Evolutionary conservation across 768 basidiomycete species (phyloP).

Genomic region (Postia placenta): DNA sequence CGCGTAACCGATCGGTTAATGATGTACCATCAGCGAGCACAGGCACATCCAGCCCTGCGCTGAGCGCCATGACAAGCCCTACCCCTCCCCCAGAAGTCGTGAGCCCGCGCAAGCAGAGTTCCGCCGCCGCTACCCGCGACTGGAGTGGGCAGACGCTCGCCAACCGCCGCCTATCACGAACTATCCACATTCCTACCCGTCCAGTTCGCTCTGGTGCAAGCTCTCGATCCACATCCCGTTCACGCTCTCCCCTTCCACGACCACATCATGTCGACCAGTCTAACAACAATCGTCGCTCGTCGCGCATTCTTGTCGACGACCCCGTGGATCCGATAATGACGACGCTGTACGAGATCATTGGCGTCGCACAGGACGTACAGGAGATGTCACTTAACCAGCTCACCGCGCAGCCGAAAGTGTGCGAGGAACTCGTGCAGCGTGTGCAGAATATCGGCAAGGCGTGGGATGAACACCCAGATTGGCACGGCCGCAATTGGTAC

Average conservation of each 20-base stretch:
- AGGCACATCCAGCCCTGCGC: constrained; percentile 51
- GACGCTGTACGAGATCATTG: constrained; percentile 87
- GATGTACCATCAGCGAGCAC: constrained; percentile 47
- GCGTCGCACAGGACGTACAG: constrained; percentile 86
- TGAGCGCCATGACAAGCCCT: constrained; percentile 11
- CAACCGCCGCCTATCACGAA: constrained; percentile 79
- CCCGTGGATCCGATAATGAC: constrained; percentile 87
- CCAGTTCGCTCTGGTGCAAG: constrained; percentile 69
- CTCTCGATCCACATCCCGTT: constrained; percentile 92
- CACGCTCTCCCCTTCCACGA: constrained; percentile 85
- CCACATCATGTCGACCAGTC: constrained; percentile 62
- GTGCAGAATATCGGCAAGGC: constrained; percentile 89
- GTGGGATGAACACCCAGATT: constrained; percentile 98
- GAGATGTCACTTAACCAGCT: constrained; percentile 88
- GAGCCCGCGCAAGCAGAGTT: constrained; percentile 55
- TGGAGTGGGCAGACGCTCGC: constrained; percentile 47
- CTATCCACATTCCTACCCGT: constrained; percentile 69
- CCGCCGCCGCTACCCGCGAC: constrained; percentile 36
- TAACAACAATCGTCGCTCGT: constrained; percentile 63
- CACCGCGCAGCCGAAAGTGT: constrained; percentile 78
- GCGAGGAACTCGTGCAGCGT: constrained; percentile 81
- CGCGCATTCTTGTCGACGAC: constrained; percentile 78
- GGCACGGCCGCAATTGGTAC: constrained; percentile 98
- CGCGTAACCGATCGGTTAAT: constrained; percentile 59
- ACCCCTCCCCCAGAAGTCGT: constrained; percentile 61